Conservation (phyloP, 805 yeast species). For the Jamesozyma rosinii region DNA sequence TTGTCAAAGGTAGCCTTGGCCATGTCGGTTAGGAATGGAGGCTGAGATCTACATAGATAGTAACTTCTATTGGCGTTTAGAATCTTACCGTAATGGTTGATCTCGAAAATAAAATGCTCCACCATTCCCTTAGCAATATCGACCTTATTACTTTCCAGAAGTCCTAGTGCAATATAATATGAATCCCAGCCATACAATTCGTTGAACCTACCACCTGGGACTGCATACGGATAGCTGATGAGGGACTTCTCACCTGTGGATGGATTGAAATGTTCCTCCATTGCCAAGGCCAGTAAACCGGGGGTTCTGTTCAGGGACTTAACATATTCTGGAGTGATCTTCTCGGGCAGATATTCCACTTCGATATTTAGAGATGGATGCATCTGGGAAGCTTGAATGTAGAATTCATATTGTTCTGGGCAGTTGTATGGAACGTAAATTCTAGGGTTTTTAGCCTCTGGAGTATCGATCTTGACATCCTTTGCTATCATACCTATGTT, state of each 20-base stretch:
- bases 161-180: constrained; percentile 81
- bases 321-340: constrained; percentile 69
- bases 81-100: constrained; percentile 82
- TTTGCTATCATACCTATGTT: constrained; percentile 61
- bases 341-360: constrained; percentile 67
- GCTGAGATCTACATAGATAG: constrained; percentile 86
- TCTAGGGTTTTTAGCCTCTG: constrained; percentile 56
- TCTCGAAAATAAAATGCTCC: constrained; percentile 84
- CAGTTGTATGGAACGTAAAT: constrained; percentile 67
- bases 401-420: constrained; percentile 65
- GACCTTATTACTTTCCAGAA: constrained; percentile 53
- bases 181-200: constrained; percentile 98
- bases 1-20: constrained; percentile 57
- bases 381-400: constrained; percentile 40
- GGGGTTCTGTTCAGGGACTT: constrained; percentile 72
- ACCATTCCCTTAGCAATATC: constrained; percentile 84
- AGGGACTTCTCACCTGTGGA: constrained; percentile 40
- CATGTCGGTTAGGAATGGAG: constrained; percentile 95
- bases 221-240: constrained; percentile 75
- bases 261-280: constrained; percentile 46
- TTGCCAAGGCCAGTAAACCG: constrained; percentile 76
- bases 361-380: constrained; percentile 54
- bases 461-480: constrained; percentile 66
- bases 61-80: constrained; percentile 90
- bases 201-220: constrained; percentile 95